Conservation (phyloP, 2,329 filamentous ascomycete genomes). For the Pyrenophora seminiperda region DNA sequence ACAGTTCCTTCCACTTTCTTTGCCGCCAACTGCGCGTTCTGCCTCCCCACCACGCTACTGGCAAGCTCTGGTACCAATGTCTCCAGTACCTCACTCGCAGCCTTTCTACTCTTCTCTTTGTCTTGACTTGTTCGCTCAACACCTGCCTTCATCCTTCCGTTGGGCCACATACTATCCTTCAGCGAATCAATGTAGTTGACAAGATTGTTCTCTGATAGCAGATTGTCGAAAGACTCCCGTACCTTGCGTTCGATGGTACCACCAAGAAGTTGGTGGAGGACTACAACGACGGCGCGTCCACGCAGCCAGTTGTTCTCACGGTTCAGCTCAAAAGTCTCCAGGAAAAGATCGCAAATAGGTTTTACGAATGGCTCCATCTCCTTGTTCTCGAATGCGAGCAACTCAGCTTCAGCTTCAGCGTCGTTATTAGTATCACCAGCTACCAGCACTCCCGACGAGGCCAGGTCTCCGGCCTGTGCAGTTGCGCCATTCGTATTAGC, state of each 20-base stretch:
- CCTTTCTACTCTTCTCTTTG: conserved; percentile 78
- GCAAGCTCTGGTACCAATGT: conserved; percentile 90
- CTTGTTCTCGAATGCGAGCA: conserved; percentile 82
- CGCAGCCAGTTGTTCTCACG: conserved; percentile 96
- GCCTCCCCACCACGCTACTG: conserved; percentile 87
- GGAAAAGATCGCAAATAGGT: conserved; percentile 95
- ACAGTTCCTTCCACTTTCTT: conserved; percentile 86
- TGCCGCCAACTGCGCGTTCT: conserved; percentile 89
- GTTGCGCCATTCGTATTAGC: conserved; percentile 40
- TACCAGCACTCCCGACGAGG: conserved; percentile 41
- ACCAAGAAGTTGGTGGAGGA: conserved; percentile 91
- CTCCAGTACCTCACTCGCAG: conserved; percentile 86
- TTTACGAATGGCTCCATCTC: conserved; percentile 96
- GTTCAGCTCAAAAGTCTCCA: conserved; percentile 94
- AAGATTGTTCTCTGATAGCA: conserved; percentile 78
- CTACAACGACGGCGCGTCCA: conserved; percentile 91
- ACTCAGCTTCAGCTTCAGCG: conserved; percentile 86
- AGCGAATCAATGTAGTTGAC: conserved; percentile 75
- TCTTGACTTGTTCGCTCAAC: conserved; percentile 69
- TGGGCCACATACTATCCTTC: conserved; percentile 82
- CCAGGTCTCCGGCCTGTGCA: conserved; percentile 17
- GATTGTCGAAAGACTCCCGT: conserved; percentile 75
- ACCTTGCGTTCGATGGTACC: conserved; percentile 97
- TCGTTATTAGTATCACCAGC: conserved; percentile 56
- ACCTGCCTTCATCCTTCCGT: conserved; percentile 60